Evolutionary conservation across 2,329 filamentous ascomycete genomes (phyloP).

Genomic region (Monascus ruber): DNA sequence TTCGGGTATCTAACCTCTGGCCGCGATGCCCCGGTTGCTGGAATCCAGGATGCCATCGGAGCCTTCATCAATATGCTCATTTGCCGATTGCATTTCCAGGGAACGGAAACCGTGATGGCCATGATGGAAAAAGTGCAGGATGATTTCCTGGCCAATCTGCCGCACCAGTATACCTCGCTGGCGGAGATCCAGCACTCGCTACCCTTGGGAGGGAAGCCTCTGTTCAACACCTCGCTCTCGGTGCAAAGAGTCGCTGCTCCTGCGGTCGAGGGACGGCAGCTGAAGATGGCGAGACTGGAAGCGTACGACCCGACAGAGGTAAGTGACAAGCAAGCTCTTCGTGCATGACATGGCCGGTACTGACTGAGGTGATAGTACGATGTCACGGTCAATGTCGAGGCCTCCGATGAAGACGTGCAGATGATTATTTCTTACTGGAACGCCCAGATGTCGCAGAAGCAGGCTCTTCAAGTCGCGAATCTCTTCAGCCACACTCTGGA

Average conservation of each 20-base stretch:
- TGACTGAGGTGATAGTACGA: no score
- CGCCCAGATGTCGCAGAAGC: no score
- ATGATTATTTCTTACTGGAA: no score
- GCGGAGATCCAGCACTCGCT: constrained; percentile 4
- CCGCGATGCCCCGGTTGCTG: constrained; percentile 26
- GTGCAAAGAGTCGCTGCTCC: constrained; percentile 5
- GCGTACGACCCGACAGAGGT: not conserved
- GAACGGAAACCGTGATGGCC: constrained; percentile 1
- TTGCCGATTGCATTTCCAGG: constrained; percentile 8
- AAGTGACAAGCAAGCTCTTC: no score
- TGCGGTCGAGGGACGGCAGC: not conserved
- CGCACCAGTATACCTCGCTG: constrained; percentile 7
- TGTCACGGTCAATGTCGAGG: no score
- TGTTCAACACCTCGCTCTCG: constrained; percentile 9
- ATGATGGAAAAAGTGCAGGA: constrained; percentile 6
- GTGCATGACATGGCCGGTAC: no score
- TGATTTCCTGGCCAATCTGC: constrained; percentile 6
- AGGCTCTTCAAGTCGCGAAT: no score
- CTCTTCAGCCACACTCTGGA: no score
- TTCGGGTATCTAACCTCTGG: constrained; percentile 21
- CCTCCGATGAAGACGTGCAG: no score
- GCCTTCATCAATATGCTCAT: constrained; percentile 33
- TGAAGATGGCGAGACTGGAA: no score
- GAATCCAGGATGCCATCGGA: constrained; percentile 30
- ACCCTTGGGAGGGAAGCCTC: constrained; percentile 4